Evolutionary conservation across 2,329 filamentous ascomycete species (phyloP), one percentile per base, ranked within the genome.

Genomic region (Exophiala sp.): DNA sequence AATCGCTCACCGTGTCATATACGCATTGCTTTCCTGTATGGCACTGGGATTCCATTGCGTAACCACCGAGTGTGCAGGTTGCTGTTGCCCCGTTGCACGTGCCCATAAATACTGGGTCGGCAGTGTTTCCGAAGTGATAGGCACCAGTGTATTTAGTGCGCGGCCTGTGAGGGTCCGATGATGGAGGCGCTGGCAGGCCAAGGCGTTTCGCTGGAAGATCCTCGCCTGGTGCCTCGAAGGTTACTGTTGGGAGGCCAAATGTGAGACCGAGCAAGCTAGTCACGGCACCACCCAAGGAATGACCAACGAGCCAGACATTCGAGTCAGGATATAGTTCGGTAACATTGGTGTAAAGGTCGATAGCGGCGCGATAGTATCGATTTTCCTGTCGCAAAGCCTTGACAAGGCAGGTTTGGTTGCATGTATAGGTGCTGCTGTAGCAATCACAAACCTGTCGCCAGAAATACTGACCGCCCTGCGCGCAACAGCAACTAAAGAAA

Each of bases 401-500:
- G 42, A 79, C 76, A 2, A 98, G 81, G 64, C 93, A 98, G 0
- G 90, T 95, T 60, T 88, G 83, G 72, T 97, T 96, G 74, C 90
- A 96, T 11, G 84, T 83, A 64, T 89, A 97, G 1, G 89, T 88
- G 9, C 82, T 80, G 1, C 86, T 87, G 55, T 89, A 88, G 66
- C 93, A 98, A 66, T 95, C 86, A 69, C 93, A 98, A 48, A 95
- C 89, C 65, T 94, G 85, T 53, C 86, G 83, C 84, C 89, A 96
- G 13, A 89, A 81, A 71, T 83, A 89, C 57, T 89, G 88, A 0
- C 90, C 89, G 61, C 94, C 90, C 69, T 96, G 89, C 2, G 82
- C 93, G 69, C 93, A 98, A 68, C 93, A 98, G 71, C 93, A 98
- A 64, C 90, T 95, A 71, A 96, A 96, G 69, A 95, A 95, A 8